Evolutionary conservation across 2,329 filamentous ascomycete genomes (phyloP).

Genomic region (Trichophyton mentagrophytes): DNA sequence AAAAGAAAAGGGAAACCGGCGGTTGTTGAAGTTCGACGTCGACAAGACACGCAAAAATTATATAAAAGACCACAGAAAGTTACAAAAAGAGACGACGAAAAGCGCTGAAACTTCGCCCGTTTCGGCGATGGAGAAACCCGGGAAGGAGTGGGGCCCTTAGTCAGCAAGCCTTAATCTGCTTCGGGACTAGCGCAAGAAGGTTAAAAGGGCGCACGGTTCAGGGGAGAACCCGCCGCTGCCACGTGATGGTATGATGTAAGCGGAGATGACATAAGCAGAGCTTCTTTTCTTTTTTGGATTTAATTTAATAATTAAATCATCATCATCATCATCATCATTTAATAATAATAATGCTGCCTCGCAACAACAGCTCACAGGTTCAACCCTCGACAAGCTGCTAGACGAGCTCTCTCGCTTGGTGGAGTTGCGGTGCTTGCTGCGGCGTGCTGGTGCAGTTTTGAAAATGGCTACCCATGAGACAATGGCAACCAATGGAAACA

Average conservation of each 20-base stretch:
- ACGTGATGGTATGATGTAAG: neutral
- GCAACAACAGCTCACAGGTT: too few species aligned
- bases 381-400: too few species aligned
- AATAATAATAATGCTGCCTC: too few species aligned
- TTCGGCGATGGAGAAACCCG: neutral
- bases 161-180: neutral
- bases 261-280: neutral
- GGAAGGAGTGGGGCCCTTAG: neutral
- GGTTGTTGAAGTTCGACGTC: neutral
- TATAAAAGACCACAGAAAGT: neutral
- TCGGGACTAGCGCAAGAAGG: neutral
- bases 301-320: too few species aligned
- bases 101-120: neutral
- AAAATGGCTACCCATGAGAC: neutral
- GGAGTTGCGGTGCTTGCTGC: neutral
- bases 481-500: neutral
- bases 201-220: neutral
- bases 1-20: neutral
- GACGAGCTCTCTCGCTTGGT: neutral
- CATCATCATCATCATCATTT: too few species aligned
- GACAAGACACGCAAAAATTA: too few species aligned
- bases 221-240: neutral
- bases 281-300: neutral
- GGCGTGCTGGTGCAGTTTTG: neutral
- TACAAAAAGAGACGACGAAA: neutral